Evolutionary conservation across 768 basidiomycete genomes (phyloP).

Genomic region (Rubroboletus pulcherrimus): DNA sequence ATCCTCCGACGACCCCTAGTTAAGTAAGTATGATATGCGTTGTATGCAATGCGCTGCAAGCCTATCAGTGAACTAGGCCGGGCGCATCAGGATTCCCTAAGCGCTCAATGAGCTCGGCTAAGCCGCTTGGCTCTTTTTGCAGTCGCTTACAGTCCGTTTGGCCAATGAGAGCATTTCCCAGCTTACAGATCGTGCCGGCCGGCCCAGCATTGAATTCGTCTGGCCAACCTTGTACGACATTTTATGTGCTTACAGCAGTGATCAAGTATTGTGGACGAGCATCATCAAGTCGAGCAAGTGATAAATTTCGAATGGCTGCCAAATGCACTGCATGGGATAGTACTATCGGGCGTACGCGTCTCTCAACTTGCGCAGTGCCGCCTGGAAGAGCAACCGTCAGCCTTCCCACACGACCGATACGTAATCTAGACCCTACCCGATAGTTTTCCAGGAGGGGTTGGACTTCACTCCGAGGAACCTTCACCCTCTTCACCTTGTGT

Average conservation of each 20-base stretch:
- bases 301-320: not conserved
- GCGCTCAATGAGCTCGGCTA: too few relatives aligned
- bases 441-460: slow-evolving; percentile 56
- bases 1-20: too few relatives aligned
- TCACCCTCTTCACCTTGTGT: slow-evolving; percentile 61
- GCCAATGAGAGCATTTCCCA: too few relatives aligned
- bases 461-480: slow-evolving; percentile 60
- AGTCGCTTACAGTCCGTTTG: too few relatives aligned
- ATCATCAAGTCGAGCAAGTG: not conserved
- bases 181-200: too few relatives aligned
- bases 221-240: not conserved
- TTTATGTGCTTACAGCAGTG: not conserved
- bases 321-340: not conserved
- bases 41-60: too few relatives aligned
- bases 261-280: not conserved
- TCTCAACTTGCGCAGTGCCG: slow-evolving; percentile 28
- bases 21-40: too few relatives aligned
- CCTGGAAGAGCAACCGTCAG: slow-evolving; percentile 19
- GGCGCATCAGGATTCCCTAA: too few relatives aligned
- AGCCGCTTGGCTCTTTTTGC: too few relatives aligned
- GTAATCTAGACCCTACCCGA: slow-evolving; percentile 45
- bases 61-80: too few relatives aligned
- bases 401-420: not conserved
- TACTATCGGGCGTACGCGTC: slow-evolving; percentile 21
- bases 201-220: not conserved